Base-by-base conservation (phyloP, 2,329 filamentous ascomycete species). In the Tolypocladium guangdongense region DNA sequence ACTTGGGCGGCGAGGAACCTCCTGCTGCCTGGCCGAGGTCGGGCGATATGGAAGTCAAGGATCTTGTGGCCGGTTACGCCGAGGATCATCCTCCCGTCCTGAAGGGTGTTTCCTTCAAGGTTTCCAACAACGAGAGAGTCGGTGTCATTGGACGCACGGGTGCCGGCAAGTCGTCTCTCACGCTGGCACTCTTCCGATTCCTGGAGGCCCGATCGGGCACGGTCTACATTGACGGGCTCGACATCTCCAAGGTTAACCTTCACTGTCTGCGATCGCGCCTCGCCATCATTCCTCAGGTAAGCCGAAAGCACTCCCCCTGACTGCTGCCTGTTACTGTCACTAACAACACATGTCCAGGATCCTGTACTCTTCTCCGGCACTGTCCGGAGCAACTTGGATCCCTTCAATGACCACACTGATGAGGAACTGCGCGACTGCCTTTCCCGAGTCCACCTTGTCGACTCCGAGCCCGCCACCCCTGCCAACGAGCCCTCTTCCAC, bases 361-460 rank as follows among this genome's bases (percentile, higher is more conserved):
- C 88, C 88, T 0, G 87, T 91, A 1, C 76, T 93, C 7, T 92
- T 93, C 70, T 88, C 84, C 1, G 88, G 89, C 24, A 90, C 87
- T 0, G 74, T 93, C 22, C 78, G 88, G 43, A 82, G 78, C 45
- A 92, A 92, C 62, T 76, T 93, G 5, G 88, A 93, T 63, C 84
- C 88, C 0, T 90, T 91, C 60, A 75, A 85, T 52, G 75, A 87
- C 55, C 81, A 88, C 62, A 78, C 74, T 1, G 87, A 92, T 58
- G 74, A 71, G 1, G 84, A 87, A 61, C 78, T 93, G 4, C 77
- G 78, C 38, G 85, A 89, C 59, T 86, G 83, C 0, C 74, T 93
- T 1, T 74, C 78, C 41, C 80, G 86, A 7, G 87, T 90, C 7
- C 84, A 89, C 62, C 77, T 91, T n/a, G 69, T 81, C 36, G 68